phyloP scores from a whole-genome alignment of 805 yeast species.

The Lipomyces yamanashiensis region DNA sequence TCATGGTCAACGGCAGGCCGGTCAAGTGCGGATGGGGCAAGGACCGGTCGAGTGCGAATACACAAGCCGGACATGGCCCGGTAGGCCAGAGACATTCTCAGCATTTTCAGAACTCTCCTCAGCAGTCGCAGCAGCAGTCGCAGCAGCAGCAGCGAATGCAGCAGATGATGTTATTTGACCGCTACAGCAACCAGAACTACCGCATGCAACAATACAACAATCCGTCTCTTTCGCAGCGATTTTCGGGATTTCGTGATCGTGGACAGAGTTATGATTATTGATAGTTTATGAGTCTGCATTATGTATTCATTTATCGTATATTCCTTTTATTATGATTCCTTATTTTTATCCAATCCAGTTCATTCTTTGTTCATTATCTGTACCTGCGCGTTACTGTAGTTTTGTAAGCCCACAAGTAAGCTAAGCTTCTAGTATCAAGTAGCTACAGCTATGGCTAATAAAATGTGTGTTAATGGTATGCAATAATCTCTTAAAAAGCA shows the following conservation, averaged over 20 bases:
- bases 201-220: neutral
- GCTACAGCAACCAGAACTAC: neutral
- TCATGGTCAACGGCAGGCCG: conserved; percentile 70
- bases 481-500: no score
- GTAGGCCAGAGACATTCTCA: conserved; percentile 3
- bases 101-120: conserved; percentile 59
- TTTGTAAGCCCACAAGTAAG: no score
- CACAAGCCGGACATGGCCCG: conserved; percentile 3
- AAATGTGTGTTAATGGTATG: neutral
- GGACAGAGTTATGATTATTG: conserved; percentile 9
- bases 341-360: no score
- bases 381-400: no score
- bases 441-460: no score
- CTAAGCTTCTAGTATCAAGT: no score
- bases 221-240: neutral
- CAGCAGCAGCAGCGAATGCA: conserved; percentile 6
- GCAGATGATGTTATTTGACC: conserved; percentile 9
- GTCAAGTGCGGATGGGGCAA: conserved; percentile 90
- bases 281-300: neutral
- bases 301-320: neutral
- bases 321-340: no score
- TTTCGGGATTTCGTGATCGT: conserved; percentile 12
- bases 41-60: conserved; percentile 43
- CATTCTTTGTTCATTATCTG: no score
- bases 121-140: conserved; percentile 52